Conservation (phyloP, 345 rosid genomes). For the Camelina neglecta region DNA sequence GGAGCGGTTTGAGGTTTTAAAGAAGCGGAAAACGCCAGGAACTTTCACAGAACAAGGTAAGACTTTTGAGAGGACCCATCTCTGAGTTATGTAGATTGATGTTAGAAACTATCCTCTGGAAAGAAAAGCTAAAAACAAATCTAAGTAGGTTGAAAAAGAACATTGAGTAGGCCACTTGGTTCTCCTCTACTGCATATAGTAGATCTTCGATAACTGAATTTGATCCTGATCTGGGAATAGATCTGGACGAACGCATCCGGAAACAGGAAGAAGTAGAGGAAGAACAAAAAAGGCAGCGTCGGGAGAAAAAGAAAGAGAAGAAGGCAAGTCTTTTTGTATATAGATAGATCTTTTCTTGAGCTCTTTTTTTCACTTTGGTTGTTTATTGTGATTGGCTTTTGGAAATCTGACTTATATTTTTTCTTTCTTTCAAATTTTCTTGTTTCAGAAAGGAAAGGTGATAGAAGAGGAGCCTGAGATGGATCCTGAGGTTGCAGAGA, state of each 20-base stretch:
- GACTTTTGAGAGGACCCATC: slow-evolving; percentile 22
- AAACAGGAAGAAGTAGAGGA: slow-evolving; percentile 96
- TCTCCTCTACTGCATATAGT: slow-evolving; percentile 15
- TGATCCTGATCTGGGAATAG: slow-evolving; percentile 43
- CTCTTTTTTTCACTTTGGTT: not conserved
- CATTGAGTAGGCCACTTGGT: not conserved
- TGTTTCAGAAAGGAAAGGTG: slow-evolving; percentile 79
- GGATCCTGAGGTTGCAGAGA: slow-evolving; percentile 92
- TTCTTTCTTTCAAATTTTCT: not conserved
- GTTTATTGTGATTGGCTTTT: slow-evolving; percentile 13
- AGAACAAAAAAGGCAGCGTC: slow-evolving; percentile 72
- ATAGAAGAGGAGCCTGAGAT: slow-evolving; percentile 79
- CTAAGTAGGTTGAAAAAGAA: slow-evolving; percentile 14
- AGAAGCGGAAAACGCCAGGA: slow-evolving; percentile 85
- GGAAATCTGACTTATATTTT: slow-evolving; percentile 2
- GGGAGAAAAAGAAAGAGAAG: slow-evolving; percentile 96
- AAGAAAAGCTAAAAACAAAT: not conserved
- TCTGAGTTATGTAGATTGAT: slow-evolving; percentile 7
- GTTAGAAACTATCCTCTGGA: slow-evolving; percentile 11
- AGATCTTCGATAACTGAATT: slow-evolving; percentile 21
- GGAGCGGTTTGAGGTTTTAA: slow-evolving; percentile 79
- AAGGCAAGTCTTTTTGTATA: slow-evolving; percentile 55
- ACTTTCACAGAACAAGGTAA: slow-evolving; percentile 93
- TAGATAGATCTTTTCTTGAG: slow-evolving; percentile 15
- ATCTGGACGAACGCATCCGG: slow-evolving; percentile 84